These are phyloP conservation scores for Malassezia equina DNA, from an alignment of 1,284 basidiomycete genomes.

Conservation along the genomic window DNA sequence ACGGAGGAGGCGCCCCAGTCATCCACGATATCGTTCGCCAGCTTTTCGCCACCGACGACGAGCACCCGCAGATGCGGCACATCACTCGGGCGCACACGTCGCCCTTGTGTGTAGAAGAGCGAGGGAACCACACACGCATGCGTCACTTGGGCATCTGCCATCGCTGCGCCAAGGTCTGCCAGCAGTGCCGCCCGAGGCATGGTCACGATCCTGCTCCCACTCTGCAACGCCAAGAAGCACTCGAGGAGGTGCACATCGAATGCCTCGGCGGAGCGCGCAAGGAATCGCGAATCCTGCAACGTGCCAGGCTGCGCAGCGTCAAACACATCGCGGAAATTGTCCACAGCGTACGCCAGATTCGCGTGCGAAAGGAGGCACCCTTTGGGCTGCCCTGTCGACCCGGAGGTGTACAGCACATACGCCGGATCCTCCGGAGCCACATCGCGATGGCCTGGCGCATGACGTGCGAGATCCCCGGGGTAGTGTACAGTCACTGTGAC, in stretches of 20 bases:
- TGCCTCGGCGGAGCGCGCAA: slow-evolving; percentile 42
- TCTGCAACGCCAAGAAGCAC: slow-evolving; percentile 36
- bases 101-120: slow-evolving; percentile 37
- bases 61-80: slow-evolving; percentile 31
- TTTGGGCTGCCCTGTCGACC: slow-evolving; percentile 40
- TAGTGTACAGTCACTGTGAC: not conserved
- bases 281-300: slow-evolving; percentile 25
- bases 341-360: slow-evolving; percentile 34
- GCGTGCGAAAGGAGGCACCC: slow-evolving; percentile 33
- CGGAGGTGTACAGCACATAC: slow-evolving; percentile 44
- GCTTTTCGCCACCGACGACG: slow-evolving; percentile 40
- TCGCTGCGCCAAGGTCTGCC: slow-evolving; percentile 36
- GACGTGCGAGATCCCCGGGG: not conserved
- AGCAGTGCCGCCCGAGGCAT: slow-evolving; percentile 34
- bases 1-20: slow-evolving; percentile 28
- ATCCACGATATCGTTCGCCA: slow-evolving; percentile 28
- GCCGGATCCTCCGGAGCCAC: slow-evolving; percentile 22
- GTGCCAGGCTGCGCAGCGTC: slow-evolving; percentile 28
- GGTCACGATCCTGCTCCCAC: slow-evolving; percentile 42
- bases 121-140: slow-evolving; percentile 45
- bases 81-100: slow-evolving; percentile 25
- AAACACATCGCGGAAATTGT: slow-evolving; percentile 24
- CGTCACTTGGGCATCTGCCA: slow-evolving; percentile 29
- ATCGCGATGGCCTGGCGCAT: not conserved
- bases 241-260: slow-evolving; percentile 48